Evolutionary conservation across 768 basidiomycete genomes (phyloP).

Genomic region (Lactifluus rugatus): DNA sequence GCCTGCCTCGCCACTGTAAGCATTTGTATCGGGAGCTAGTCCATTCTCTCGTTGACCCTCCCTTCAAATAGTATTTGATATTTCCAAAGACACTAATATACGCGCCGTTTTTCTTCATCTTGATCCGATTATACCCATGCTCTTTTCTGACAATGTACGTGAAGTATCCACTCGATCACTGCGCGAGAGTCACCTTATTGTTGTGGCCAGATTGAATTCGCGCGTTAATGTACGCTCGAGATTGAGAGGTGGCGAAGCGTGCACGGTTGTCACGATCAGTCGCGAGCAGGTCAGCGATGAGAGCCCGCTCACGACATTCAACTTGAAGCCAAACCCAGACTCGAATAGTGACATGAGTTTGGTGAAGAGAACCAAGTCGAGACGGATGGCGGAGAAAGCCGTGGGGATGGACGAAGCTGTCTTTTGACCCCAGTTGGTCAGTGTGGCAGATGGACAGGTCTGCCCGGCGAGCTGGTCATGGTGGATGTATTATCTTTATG

Average conservation of each 20-base stretch:
- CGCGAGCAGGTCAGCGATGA: not conserved
- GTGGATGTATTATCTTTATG: not conserved
- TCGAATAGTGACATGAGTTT: not conserved
- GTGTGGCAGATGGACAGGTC: not conserved
- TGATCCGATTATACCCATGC: slow-evolving; percentile 6
- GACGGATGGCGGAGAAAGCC: not conserved
- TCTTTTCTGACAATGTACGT: slow-evolving; percentile 11
- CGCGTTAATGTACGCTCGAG: slow-evolving; percentile 2
- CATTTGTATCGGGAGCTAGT: not conserved
- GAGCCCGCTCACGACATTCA: not conserved
- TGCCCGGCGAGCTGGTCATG: not conserved
- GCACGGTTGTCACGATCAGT: not conserved
- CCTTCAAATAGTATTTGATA: not conserved
- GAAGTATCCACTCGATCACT: not conserved
- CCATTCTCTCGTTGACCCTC: not conserved
- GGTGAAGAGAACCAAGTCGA: not conserved
- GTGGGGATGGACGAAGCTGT: not conserved
- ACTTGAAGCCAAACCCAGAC: not conserved
- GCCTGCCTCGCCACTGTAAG: slow-evolving; percentile 7
- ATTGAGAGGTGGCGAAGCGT: not conserved
- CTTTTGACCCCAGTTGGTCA: not conserved
- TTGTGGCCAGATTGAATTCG: slow-evolving; percentile 3
- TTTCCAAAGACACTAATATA: slow-evolving; percentile 7
- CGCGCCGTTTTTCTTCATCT: slow-evolving; percentile 10
- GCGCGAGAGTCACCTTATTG: not conserved